phyloP scores from a whole-genome alignment of 2,329 filamentous ascomycete species.

The Fonsecaea pugnacius region DNA sequence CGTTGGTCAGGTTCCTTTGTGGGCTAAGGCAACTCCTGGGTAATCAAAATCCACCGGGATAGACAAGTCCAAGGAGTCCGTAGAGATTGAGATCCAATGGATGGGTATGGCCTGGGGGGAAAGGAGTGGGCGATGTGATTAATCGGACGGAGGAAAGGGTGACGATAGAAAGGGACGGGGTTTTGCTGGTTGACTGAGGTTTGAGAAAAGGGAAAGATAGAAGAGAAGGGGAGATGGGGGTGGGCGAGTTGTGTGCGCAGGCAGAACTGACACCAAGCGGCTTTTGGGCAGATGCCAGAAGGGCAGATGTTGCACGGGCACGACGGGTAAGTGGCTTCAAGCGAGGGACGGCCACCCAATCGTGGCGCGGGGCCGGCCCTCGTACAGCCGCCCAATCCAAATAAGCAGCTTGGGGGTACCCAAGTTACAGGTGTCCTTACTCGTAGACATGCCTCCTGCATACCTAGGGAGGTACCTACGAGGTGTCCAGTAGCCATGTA shows the following conservation, averaged over 20 bases:
- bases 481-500: background rate
- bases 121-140: constrained; percentile 25
- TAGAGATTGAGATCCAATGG: constrained; percentile 26
- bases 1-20: constrained; percentile 24
- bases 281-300: background rate
- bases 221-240: constrained; percentile 17
- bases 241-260: constrained; percentile 30
- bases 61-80: constrained; percentile 18
- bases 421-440: background rate
- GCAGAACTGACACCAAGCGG: constrained; percentile 21
- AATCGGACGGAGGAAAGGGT: constrained; percentile 17
- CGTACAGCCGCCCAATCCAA: constrained; percentile 2
- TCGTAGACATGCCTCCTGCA: background rate
- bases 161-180: background rate
- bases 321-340: constrained; percentile 17
- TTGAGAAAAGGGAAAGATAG: constrained; percentile 16
- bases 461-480: background rate
- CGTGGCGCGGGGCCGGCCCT: background rate
- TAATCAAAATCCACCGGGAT: constrained; percentile 23
- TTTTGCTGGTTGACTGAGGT: constrained; percentile 15
- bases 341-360: constrained; percentile 22
- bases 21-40: constrained; percentile 28
- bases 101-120: constrained; percentile 14
- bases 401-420: background rate
- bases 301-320: background rate